Percentiles rank a stretch among this genome's conserved stretches.
Evolutionary conservation across 805 yeast genomes (phyloP).

Genomic region (Alloascoidea hylecoeti): DNA sequence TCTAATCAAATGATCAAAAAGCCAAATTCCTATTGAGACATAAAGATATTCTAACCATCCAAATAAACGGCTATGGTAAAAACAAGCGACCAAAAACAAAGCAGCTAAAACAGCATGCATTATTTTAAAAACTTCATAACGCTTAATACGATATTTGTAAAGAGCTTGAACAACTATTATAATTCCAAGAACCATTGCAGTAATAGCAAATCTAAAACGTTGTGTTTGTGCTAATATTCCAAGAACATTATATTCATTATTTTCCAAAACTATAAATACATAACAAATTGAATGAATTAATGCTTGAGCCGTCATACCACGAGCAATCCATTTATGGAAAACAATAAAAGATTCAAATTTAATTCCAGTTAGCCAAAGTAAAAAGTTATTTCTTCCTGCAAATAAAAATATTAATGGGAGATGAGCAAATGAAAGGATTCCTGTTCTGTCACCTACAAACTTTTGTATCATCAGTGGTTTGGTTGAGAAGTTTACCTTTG

Average conservation of each 20-base stretch:
- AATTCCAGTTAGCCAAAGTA: conserved; percentile 49
- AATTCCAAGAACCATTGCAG: conserved; percentile 13
- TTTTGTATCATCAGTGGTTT: too few relatives aligned
- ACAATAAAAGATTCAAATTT: conserved; percentile 43
- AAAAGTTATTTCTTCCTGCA: conserved; percentile 62
- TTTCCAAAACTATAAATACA: too few relatives aligned
- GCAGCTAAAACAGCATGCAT: conserved; percentile 43
- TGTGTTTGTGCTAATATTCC: too few relatives aligned
- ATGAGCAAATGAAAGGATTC: conserved; percentile 8
- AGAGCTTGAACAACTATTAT: conserved; percentile 27
- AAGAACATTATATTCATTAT: too few relatives aligned
- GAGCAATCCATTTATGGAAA: conserved; percentile 53
- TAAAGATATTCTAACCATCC: conserved; percentile 32
- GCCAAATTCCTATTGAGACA: conserved; percentile 40
- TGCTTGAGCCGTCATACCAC: conserved; percentile 29
- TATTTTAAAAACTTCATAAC: conserved; percentile 45
- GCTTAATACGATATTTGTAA: conserved; percentile 30
- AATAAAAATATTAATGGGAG: conserved; percentile 46
- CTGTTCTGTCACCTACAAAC: conserved; percentile 22
- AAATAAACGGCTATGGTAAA: conserved; percentile 33
- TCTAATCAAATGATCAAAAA: conserved; percentile 38
- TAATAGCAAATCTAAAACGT: conserved; percentile 25
- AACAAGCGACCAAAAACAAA: conserved; percentile 39
- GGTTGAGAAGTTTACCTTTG: too few relatives aligned
- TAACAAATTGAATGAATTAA: conserved; percentile 43